Base-by-base conservation (phyloP, 208 protist genomes). In the Leishmania gerbilli region DNA sequence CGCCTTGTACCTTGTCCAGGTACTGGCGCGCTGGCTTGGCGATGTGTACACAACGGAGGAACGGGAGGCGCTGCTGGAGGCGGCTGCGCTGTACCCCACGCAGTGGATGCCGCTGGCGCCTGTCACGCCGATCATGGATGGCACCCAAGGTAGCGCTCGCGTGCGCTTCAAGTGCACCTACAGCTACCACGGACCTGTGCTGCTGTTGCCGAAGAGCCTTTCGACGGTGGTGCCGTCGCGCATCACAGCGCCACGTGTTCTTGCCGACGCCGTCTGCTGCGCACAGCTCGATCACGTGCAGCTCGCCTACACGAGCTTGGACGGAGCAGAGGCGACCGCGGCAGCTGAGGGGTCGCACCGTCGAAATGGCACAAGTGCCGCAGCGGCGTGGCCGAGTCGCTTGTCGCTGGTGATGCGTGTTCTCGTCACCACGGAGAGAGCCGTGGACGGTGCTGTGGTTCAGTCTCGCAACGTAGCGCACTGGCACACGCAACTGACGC, bases 81-180 rank as follows among this genome's bases (percentile, higher is more conserved):
- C 77, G 13, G 77, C 77, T 6, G 53, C 77, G 21, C n/a, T 71
- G 64, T 77, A 76, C 34, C 82, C 82, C n/a, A 82, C 82, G 21
- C 82, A 76, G 42, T 85, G 82, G 82, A 79, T 85, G 82, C 62
- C 77, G 34, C 47, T 85, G 55, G 42, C 71, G 5, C 49, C 15
- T 45, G 27, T 24, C 55, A n/a, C 74, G 7, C 37, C 74, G 8
- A 45, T 11, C 40, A 17, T 42, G 17, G 60, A 19, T 31, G 49
- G 42, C 51, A n/a, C 42, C 71, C 31, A 45, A 21, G 19, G 49
- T 21, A 64, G 31, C 3, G 49, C 82, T 21, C 71, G 77, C 13
- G 71, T 85, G 72, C 82, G 82, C 19, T 79, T 85, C 64, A 76
- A 51, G 42, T 85, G 76, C 72, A 21, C 71, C 15, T 85, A 76